Evolutionary conservation across 345 rosid genomes (phyloP), one percentile per base, ranked within the genome.

Genomic region (Brassica incana): DNA sequence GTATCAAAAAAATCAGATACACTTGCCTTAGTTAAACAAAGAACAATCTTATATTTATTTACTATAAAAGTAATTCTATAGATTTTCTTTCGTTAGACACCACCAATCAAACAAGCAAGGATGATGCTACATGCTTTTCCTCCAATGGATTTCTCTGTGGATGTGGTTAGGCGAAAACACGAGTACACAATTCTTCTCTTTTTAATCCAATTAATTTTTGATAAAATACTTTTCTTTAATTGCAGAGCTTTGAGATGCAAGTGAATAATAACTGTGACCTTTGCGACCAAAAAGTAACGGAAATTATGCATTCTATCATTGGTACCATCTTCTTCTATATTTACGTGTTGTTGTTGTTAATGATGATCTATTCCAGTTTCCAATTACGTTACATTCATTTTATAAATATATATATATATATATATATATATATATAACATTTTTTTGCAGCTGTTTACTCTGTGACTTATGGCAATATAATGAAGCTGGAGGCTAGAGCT

Each of bases 241-340:
- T 78, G 66, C 77, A 80, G 79, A 80, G 65, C 27, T 69, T 43
- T 25, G 79, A 48, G 60, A 80, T 80, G 75, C 54, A 74, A 62
- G 75, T 74, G 75, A 74, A 69, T 69, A 69, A 60, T 69, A 16
- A 23, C 66, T 80, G 83, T 65, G 18, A 50, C 11, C 48, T 48
- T 52, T 80, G 83, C 56, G 6, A 23, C 1, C 75, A 35, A 25
- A 79, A 74, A 74, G 82, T 79, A 1, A 0, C 65, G 9, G 82
- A 69, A 68, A 2, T 74, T 7, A 61, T 79, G 82, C 75, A 79
- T 25, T 62, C 35, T 25, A 23, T 79, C 32, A 15, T 12, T 15
- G 56, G 82, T 79, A 67, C 20, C 15, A 25, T 65, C 5, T 71
- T 36, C 6, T 11, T 18, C 8, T 12, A 12, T 45, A 12, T 45